Conservation (phyloP, 2,329 filamentous ascomycete genomes). For the Phyllosticta citribraziliensis region DNA sequence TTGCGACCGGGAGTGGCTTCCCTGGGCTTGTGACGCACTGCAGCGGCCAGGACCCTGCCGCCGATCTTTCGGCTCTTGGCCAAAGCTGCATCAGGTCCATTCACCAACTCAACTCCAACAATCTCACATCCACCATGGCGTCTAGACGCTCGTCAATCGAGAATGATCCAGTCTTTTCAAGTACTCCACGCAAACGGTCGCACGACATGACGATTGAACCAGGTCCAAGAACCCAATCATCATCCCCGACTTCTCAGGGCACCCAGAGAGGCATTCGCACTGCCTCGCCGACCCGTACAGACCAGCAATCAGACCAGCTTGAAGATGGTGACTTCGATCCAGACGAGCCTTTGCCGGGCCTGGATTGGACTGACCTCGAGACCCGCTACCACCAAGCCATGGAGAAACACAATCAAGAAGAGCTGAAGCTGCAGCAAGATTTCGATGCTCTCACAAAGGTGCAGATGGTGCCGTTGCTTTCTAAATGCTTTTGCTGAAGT, state of each 20-base stretch:
- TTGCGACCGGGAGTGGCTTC: background rate
- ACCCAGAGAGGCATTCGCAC: background rate
- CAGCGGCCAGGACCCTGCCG: background rate
- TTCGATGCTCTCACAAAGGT: slow-evolving; percentile 44
- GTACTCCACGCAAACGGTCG: background rate
- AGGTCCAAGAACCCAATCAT: too few relatives aligned
- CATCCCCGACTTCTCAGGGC: too few relatives aligned
- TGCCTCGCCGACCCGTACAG: background rate
- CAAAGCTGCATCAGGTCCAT: background rate
- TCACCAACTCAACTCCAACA: background rate
- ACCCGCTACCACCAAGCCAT: slow-evolving; percentile 58
- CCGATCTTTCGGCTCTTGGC: background rate
- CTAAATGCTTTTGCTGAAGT: slow-evolving; percentile 35
- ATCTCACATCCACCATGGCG: background rate
- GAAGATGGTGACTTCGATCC: slow-evolving; percentile 13
- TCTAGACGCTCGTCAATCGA: background rate
- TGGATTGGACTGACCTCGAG: slow-evolving; percentile 73
- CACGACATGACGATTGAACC: background rate
- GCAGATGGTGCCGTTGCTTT: slow-evolving; percentile 2
- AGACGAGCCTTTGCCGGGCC: slow-evolving; percentile 36
- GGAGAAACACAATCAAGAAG: slow-evolving; percentile 50
- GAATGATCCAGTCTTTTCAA: background rate
- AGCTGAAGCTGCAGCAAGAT: slow-evolving; percentile 56
- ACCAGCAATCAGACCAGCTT: slow-evolving; percentile 13
- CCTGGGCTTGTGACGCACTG: background rate